Conservation (phyloP, 495 filamentous ascomycete genomes). For the Aspergillus campestris region DNA sequence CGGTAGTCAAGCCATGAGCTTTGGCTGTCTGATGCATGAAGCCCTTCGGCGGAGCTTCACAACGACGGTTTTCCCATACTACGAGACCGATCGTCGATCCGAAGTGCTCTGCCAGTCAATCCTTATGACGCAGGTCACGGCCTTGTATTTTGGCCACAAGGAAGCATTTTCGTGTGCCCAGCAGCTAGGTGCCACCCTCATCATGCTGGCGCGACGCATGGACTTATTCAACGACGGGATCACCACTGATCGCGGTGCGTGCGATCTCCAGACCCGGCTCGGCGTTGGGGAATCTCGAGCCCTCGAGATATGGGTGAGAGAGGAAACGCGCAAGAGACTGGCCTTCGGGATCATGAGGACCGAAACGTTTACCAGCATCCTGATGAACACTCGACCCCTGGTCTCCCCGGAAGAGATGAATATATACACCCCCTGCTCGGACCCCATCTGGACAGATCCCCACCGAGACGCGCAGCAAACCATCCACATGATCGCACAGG, state of each 20-base stretch:
- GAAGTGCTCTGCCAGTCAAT: background rate
- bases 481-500: no score
- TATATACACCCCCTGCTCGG: background rate
- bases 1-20: no score
- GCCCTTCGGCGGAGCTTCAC: no score
- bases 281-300: background rate
- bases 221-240: no score
- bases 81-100: no score
- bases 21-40: no score
- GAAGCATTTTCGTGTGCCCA: background rate
- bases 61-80: no score
- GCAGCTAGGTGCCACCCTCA: background rate
- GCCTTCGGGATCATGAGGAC: background rate
- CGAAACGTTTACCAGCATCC: background rate
- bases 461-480: no score
- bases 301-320: no score
- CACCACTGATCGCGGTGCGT: no score
- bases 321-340: background rate
- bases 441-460: no score
- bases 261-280: background rate
- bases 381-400: background rate
- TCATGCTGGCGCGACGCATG: background rate
- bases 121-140: background rate
- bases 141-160: background rate
- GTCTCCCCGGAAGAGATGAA: background rate